Conservation (phyloP, 345 rosid genomes). For the Moricandia moricandioides region DNA sequence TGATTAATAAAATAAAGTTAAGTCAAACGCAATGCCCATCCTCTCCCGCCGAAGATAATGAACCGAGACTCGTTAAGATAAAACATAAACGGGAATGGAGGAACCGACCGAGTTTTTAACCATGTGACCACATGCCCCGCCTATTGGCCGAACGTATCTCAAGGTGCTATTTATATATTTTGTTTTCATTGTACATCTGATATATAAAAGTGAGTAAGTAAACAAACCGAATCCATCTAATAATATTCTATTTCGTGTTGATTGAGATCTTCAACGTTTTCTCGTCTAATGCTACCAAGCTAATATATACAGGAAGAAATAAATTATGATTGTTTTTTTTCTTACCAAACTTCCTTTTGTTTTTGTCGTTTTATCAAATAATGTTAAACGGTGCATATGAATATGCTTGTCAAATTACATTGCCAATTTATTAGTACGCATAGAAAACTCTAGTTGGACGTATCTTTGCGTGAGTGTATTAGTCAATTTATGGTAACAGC, state of each 20-base stretch:
- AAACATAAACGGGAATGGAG: constrained; percentile 26
- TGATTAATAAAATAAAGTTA: not conserved
- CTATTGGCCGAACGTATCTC: not conserved
- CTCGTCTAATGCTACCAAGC: constrained; percentile 11
- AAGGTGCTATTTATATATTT: not conserved
- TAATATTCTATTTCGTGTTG: not conserved
- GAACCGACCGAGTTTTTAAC: constrained; percentile 31
- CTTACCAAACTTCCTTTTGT: constrained; percentile 1
- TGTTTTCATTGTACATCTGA: not conserved
- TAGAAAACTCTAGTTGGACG: not conserved
- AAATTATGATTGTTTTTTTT: not conserved
- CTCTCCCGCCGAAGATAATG: constrained; percentile 25
- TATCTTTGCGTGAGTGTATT: not conserved
- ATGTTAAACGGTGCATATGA: not conserved
- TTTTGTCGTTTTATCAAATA: not conserved
- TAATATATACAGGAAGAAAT: not conserved
- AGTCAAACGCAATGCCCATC: constrained; percentile 1
- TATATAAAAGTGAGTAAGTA: not conserved
- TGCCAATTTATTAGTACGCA: not conserved
- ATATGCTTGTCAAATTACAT: not conserved
- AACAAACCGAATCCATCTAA: not conserved
- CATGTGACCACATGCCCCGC: constrained; percentile 35
- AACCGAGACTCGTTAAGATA: constrained; percentile 28
- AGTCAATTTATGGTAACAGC: not conserved
- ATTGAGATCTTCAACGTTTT: constrained; percentile 17